Evolutionary conservation across 371 early-diverging fungal species (phyloP), one percentile per base, ranked within the genome.

Genomic region (Rhizopus delemar): DNA sequence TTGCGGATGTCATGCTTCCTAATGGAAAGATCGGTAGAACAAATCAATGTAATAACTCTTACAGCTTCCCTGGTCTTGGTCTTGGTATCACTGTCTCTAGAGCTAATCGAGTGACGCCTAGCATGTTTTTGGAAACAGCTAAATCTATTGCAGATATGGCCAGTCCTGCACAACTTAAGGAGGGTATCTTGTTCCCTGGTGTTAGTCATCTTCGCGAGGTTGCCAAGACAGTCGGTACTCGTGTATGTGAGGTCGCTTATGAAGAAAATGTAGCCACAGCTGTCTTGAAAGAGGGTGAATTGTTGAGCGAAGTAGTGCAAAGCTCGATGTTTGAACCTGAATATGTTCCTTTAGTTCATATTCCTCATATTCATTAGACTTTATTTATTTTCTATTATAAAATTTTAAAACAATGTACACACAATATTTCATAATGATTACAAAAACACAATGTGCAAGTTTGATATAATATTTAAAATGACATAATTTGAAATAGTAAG

Each of bases 1-100:
- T 86, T 64, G 59, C 71, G 51, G 81, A 82, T 66, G 80, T 80
- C 1, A 22, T 41, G 3, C 52, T 77, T 9, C 68, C 73, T 50
- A 75, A 81, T 56, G 82, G 83, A 45, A 70, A 74, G 46, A 50
- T 76, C 6, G 73, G 82, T 53, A 70, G 73, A 58, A 82, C 82
- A n/a, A 85, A 85, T 56, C 85, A 83, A 66, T 81, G 83, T 73
- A 85, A 85, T 65, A 85, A 85, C 66, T 82, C 83, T 48, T 83
- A 82, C 66, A 82, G 82, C 41, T 85, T 85, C 77, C 63, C 82
- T 48, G 76, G 86, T 61, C 70, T 85, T 33, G 86, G 86, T 60
- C 68, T 85, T 22, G 86, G 83, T 57, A 71, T 85, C 41, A 81
- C 81, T 1, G 80, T 80, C 15, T 81, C 86, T 22, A 68, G 80